Percentiles rank a stretch among this genome's conserved stretches.
phyloP scores from a whole-genome alignment of 2,329 filamentous ascomycete species.

The Trichoderma aggressivum region DNA sequence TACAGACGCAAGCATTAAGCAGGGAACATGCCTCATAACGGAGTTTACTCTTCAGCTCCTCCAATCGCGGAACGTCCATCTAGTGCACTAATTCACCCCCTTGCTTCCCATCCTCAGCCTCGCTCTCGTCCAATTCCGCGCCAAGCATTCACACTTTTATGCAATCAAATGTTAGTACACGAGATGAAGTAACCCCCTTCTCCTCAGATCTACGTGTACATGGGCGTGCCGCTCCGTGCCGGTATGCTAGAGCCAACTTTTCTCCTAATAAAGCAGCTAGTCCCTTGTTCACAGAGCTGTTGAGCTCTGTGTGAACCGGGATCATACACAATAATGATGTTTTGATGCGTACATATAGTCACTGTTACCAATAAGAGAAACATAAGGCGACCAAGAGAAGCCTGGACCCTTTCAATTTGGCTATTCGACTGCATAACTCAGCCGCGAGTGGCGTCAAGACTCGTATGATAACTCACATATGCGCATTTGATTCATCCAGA shows the following conservation, averaged over 20 bases:
- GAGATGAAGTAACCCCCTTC: background rate
- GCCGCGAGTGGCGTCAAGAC: background rate
- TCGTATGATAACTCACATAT: background rate
- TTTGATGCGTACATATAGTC: background rate
- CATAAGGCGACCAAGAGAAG: background rate
- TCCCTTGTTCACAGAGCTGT: too few relatives aligned
- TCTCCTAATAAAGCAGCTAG: background rate
- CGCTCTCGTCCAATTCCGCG: background rate
- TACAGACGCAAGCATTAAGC: background rate
- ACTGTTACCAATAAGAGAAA: background rate
- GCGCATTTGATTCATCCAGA: background rate
- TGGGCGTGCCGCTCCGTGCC: background rate
- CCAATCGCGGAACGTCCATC: background rate
- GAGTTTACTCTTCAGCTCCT: background rate
- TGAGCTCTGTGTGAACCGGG: background rate
- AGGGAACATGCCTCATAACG: background rate
- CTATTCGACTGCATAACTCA: background rate
- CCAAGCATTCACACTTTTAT: background rate
- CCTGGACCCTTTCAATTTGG: background rate
- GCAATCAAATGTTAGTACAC: background rate
- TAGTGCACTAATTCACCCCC: background rate
- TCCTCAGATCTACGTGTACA: background rate
- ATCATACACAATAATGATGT: background rate
- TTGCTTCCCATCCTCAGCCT: background rate
- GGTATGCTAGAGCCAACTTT: background rate